A percentile compares a stretch with the other conserved stretches of the same genome.
Evolutionary conservation across 106 monocot genomes (phyloP).

Genomic region (Dendrobium nobile): DNA sequence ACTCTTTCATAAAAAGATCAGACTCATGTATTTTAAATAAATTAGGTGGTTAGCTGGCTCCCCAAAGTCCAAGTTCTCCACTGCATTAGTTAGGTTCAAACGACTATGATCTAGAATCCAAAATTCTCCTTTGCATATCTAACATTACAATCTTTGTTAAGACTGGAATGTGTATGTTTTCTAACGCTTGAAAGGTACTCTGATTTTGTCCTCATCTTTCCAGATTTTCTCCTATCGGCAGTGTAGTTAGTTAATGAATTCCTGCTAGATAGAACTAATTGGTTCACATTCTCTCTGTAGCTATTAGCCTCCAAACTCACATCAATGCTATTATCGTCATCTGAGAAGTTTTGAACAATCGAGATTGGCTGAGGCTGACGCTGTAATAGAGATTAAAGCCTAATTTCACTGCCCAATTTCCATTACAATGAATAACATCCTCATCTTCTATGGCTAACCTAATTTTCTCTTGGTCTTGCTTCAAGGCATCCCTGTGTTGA

Average conservation of each 20-base stretch:
- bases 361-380: constrained; percentile 77
- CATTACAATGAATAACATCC: constrained; percentile 60
- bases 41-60: no score
- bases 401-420: constrained; percentile 90
- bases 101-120: no score
- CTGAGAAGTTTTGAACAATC: constrained; percentile 39
- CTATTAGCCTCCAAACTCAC: not conserved
- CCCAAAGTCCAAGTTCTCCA: no score
- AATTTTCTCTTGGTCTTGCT: constrained; percentile 53
- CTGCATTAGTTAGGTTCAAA: no score
- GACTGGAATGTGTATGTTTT: constrained; percentile 20
- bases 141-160: not conserved
- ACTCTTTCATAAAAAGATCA: no score
- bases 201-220: constrained; percentile 32
- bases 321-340: constrained; percentile 16
- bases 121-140: not conserved
- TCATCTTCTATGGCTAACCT: constrained; percentile 65
- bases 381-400: constrained; percentile 88
- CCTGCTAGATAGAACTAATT: not conserved
- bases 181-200: not conserved
- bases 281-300: not conserved
- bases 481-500: constrained; percentile 38
- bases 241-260: constrained; percentile 1
- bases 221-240: constrained; percentile 11
- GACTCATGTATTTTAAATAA: no score